A percentile compares a stretch with the other conserved stretches of the same genome.
Evolutionary conservation across 1,284 basidiomycete genomes (phyloP).

Genomic region (Phlebopus sp.): DNA sequence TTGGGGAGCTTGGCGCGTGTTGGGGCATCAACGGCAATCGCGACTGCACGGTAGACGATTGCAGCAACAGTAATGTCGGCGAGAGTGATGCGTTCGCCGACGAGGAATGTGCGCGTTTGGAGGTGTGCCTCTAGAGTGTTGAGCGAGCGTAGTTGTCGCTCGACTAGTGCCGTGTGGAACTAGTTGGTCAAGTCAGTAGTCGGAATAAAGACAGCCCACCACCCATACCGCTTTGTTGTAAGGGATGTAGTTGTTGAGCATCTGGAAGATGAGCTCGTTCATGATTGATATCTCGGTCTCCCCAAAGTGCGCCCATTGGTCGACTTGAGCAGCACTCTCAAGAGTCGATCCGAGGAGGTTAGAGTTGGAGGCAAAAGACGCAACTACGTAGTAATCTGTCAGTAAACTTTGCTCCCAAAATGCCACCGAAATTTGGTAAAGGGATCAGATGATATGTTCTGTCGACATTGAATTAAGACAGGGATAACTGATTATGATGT

Average conservation of each 20-base stretch:
- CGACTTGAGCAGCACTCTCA: slow-evolving; percentile 59
- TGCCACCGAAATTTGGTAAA: neutral
- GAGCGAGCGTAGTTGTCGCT: slow-evolving; percentile 55
- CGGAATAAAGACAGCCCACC: slow-evolving; percentile 34
- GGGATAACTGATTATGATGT: slow-evolving; percentile 49
- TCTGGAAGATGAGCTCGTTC: slow-evolving; percentile 27
- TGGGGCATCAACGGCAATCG: slow-evolving; percentile 59
- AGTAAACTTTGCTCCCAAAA: slow-evolving; percentile 6
- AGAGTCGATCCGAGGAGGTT: slow-evolving; percentile 56
- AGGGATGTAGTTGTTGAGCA: slow-evolving; percentile 41
- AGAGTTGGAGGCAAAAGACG: slow-evolving; percentile 64
- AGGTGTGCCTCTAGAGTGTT: slow-evolving; percentile 75
- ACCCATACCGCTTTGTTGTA: slow-evolving; percentile 54
- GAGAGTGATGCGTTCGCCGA: slow-evolving; percentile 90
- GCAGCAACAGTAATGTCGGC: slow-evolving; percentile 81
- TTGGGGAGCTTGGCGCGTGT: slow-evolving; percentile 72
- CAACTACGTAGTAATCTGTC: slow-evolving; percentile 52
- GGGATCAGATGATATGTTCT: slow-evolving; percentile 37
- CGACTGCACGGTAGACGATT: slow-evolving; percentile 49
- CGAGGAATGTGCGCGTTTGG: slow-evolving; percentile 82
- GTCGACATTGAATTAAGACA: slow-evolving; percentile 62
- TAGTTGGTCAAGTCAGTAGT: slow-evolving; percentile 27
- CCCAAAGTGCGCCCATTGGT: slow-evolving; percentile 66
- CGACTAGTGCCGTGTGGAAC: slow-evolving; percentile 54
- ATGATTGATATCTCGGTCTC: slow-evolving; percentile 51